A percentile compares a stretch with the other conserved stretches of the same genome.
Conservation (phyloP, 768 basidiomycete species). For the Myochromella boudieri region DNA sequence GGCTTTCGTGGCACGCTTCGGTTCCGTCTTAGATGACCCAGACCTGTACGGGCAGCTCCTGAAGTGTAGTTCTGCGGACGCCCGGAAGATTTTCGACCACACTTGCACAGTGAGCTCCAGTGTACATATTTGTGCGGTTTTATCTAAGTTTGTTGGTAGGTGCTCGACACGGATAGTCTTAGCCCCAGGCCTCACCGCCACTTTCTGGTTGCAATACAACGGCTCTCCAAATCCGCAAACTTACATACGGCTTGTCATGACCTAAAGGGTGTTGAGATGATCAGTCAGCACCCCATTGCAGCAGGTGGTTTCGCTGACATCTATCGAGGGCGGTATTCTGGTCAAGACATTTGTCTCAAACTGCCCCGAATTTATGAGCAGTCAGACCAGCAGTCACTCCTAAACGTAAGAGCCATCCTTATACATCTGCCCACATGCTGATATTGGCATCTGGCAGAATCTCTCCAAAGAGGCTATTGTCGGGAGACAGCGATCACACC, state of each 20-base stretch:
- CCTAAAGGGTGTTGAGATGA: background rate
- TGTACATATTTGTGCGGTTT: no score
- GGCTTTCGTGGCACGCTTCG: background rate
- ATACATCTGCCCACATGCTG: background rate
- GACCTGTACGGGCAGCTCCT: background rate
- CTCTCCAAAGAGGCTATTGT: background rate
- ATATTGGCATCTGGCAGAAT: background rate
- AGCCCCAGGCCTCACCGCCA: background rate
- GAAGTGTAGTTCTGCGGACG: background rate
- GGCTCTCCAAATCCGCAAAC: background rate
- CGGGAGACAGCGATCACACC: background rate
- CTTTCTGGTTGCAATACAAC: background rate
- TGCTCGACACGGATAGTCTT: background rate
- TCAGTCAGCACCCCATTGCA: background rate
- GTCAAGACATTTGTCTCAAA: background rate
- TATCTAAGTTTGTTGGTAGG: no score
- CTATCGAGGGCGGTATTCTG: background rate
- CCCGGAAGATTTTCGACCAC: background rate
- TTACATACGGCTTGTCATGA: background rate
- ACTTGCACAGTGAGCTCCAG: background rate
- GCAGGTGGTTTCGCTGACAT: background rate
- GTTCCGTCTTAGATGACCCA: constrained; percentile 2
- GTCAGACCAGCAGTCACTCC: background rate
- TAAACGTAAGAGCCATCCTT: background rate
- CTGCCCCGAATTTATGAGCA: background rate